These are phyloP conservation scores for Ustilago loliicola DNA, from an alignment of 1,284 basidiomycete genomes.

Conservation along the genomic window DNA sequence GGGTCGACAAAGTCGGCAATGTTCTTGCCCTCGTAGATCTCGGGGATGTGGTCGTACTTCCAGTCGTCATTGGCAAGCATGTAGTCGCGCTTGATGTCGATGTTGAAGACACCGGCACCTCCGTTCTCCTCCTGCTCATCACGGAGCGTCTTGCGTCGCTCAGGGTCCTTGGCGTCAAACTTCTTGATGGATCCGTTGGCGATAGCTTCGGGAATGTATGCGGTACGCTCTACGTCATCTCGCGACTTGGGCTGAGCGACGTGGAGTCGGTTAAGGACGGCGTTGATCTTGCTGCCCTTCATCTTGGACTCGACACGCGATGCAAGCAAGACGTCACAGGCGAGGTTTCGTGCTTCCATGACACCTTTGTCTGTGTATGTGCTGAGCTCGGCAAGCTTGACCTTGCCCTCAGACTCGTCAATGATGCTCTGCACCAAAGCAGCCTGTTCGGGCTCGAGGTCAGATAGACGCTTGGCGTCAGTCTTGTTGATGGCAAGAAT, in stretches of 20 bases:
- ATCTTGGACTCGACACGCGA: conserved; percentile 68
- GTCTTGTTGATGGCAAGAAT: conserved; percentile 69
- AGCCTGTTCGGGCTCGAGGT: conserved; percentile 64
- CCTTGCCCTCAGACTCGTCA: conserved; percentile 63
- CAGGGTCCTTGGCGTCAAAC: conserved; percentile 64
- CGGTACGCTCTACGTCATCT: conserved; percentile 64
- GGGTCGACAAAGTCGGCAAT: conserved; percentile 98
- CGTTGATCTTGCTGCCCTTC: conserved; percentile 66
- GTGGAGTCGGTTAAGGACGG: conserved; percentile 68
- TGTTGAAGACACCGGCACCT: conserved; percentile 69
- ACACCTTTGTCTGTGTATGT: conserved; percentile 70
- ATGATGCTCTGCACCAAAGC: conserved; percentile 61
- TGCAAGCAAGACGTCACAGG: conserved; percentile 67
- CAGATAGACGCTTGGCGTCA: conserved; percentile 62
- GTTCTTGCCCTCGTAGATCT: conserved; percentile 98
- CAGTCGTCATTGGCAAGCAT: conserved; percentile 89
- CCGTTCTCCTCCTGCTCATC: conserved; percentile 69
- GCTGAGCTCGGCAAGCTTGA: conserved; percentile 65
- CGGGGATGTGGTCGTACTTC: conserved; percentile 96
- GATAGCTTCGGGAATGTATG: conserved; percentile 62
- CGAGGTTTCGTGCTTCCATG: conserved; percentile 66
- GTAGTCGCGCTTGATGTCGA: conserved; percentile 80
- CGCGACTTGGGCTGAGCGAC: conserved; percentile 66
- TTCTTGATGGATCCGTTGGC: conserved; percentile 61
- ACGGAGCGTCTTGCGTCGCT: conserved; percentile 62